A percentile compares a stretch with the other conserved stretches of the same genome.
These are phyloP conservation scores for Letharia columbiana DNA, from an alignment of 495 filamentous ascomycete species.

Conservation along the genomic window DNA sequence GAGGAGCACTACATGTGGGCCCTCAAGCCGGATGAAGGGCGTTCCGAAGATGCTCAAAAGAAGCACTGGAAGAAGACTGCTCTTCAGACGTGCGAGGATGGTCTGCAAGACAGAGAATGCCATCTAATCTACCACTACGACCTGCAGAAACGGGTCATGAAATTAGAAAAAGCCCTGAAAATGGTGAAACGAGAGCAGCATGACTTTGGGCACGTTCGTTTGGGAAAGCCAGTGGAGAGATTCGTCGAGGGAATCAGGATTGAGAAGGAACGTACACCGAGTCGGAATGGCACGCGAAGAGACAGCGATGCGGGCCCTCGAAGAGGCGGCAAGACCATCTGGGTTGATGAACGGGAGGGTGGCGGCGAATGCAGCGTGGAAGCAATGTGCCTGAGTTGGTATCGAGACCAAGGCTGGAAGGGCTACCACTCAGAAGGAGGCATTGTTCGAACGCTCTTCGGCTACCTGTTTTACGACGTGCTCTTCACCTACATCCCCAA, in stretches of 20 bases:
- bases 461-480: constrained; percentile 86
- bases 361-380: constrained; percentile 74
- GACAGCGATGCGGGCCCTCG: constrained; percentile 30
- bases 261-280: constrained; percentile 42
- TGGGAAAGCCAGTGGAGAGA: constrained; percentile 66
- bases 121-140: constrained; percentile 92
- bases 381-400: constrained; percentile 83
- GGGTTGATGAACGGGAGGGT: constrained; percentile 66
- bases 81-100: constrained; percentile 74
- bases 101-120: constrained; percentile 77
- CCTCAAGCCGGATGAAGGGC: constrained; percentile 42
- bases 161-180: constrained; percentile 77
- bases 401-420: constrained; percentile 78
- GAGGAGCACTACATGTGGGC: constrained; percentile 91
- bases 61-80: constrained; percentile 79
- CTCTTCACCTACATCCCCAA: constrained; percentile 91
- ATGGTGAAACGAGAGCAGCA: constrained; percentile 84
- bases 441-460: constrained; percentile 75
- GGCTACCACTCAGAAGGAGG: constrained; percentile 90
- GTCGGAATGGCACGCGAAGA: constrained; percentile 23
- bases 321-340: constrained; percentile 68
- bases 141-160: constrained; percentile 81
- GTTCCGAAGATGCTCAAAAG: constrained; percentile 55
- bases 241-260: constrained; percentile 69
- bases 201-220: constrained; percentile 77